Evolutionary conservation across 2,329 filamentous ascomycete genomes (phyloP), one percentile per base, ranked within the genome.

Genomic region (Alternaria ethzedia): DNA sequence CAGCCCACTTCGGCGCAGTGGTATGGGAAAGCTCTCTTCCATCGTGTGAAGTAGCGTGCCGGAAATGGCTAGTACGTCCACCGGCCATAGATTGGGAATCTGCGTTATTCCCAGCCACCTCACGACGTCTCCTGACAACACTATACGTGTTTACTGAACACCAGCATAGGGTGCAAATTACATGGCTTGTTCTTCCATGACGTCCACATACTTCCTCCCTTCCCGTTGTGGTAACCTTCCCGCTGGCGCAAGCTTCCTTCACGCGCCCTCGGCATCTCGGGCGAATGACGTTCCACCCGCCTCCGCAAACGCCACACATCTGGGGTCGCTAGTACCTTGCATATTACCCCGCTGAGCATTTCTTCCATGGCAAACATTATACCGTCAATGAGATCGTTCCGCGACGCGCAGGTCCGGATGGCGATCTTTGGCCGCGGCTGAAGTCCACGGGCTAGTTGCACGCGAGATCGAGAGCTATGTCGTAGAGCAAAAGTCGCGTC

Each of bases 321-420:
- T 43, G 43, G 41, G 21, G 47, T 41, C 46, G 32, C 50, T 52
- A 57, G 59, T 63, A 65, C 59, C 59, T 65, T 62, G 32, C 63
- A 62, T 57, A 50, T 54, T 59, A 41, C 28, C 63, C 59, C 51
- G 25, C 25, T 17, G 26, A 41, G 9, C 21, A 57, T 54, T 64
- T 57, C 20, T 57, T 55, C 51, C 51, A 50, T 50, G 47, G 51
- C 44, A 44, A 54, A 57, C 41, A 54, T 50, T 63, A 58, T 56
- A 63, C 63, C 63, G 20, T 65, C 63, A 65, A 65, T 65, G 36
- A 65, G 23, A 63, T 50, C 41, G 36, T 36, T 15, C 23, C 50
- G 55, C 25, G 28, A 47, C n/a, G 43, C 26, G 43, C 51, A 50
- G 20, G 45, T 44, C 20, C 21, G 44, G 20, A 23, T 9, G 46